Conservation (phyloP, 495 filamentous ascomycete species). For the Stereocaulon alpinum region DNA sequence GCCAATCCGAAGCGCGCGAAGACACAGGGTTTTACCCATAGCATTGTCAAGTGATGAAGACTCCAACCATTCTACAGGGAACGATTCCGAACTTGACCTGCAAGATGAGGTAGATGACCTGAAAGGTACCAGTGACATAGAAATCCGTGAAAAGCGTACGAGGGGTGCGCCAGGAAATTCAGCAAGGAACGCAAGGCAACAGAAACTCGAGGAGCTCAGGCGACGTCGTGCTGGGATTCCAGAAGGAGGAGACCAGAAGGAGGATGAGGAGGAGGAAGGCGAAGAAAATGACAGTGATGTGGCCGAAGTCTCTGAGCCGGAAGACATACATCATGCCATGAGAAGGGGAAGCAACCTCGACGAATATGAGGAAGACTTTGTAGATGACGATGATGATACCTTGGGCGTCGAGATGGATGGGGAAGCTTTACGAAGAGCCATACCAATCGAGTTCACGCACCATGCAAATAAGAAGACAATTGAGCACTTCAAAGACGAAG, state of each 20-base stretch:
- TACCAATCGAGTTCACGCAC: slow-evolving; percentile 50
- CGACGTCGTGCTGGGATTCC: slow-evolving; percentile 44
- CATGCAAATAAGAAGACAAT: slow-evolving; percentile 57
- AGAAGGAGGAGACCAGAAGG: neutral
- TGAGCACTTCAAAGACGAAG: slow-evolving; percentile 65
- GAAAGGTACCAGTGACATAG: slow-evolving; percentile 32
- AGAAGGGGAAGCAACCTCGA: slow-evolving; percentile 29
- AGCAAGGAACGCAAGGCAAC: slow-evolving; percentile 35
- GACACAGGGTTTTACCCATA: neutral
- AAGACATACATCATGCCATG: slow-evolving; percentile 16
- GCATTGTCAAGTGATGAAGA: slow-evolving; percentile 7
- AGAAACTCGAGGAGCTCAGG: slow-evolving; percentile 43
- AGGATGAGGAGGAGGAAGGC: slow-evolving; percentile 21
- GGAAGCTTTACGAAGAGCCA: slow-evolving; percentile 46
- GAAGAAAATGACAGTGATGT: slow-evolving; percentile 34
- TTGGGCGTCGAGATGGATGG: slow-evolving; percentile 48
- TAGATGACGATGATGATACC: slow-evolving; percentile 50
- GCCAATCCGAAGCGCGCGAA: slow-evolving; percentile 1
- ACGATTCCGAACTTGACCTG: slow-evolving; percentile 27
- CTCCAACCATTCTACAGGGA: slow-evolving; percentile 22
- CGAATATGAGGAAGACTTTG: slow-evolving; percentile 60
- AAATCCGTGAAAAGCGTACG: slow-evolving; percentile 36
- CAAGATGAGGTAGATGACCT: slow-evolving; percentile 39
- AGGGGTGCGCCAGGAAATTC: slow-evolving; percentile 32
- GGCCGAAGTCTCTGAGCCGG: slow-evolving; percentile 27